These are phyloP conservation scores for Tricholoma saponaceum DNA, from an alignment of 768 basidiomycete genomes.

Conservation along the genomic window DNA sequence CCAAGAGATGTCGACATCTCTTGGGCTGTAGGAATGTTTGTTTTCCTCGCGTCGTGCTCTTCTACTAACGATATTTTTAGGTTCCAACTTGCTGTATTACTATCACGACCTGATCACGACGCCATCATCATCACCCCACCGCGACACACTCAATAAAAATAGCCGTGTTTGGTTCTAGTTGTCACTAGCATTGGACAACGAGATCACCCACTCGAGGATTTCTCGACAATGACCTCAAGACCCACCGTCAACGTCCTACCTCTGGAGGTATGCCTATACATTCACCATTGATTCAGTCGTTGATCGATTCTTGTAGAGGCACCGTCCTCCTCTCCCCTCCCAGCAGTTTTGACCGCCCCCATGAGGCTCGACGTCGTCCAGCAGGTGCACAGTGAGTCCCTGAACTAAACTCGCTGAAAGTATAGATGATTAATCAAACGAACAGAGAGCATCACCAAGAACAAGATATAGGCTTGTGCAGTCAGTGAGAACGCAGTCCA, in stretches of 20 bases:
- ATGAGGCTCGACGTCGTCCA: slow-evolving; percentile 98
- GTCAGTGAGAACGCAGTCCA: slow-evolving; percentile 98
- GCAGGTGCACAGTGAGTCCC: slow-evolving; percentile 93
- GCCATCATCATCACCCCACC: too few species aligned
- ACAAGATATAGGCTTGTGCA: slow-evolving; percentile 94
- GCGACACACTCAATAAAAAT: too few species aligned
- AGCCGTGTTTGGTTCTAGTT: too few species aligned
- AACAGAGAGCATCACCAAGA: slow-evolving; percentile 95
- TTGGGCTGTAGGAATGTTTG: too few species aligned
- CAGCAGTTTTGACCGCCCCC: slow-evolving; percentile 95
- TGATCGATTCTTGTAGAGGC: slow-evolving; percentile 50
- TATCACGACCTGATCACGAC: too few species aligned
- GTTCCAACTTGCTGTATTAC: too few species aligned
- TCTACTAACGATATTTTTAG: too few species aligned
- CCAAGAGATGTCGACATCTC: too few species aligned
- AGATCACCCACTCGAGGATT: too few species aligned
- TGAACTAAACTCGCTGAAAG: background rate
- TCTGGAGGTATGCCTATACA: slow-evolving; percentile 58
- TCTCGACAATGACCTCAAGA: slow-evolving; percentile 89
- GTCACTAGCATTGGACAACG: too few species aligned
- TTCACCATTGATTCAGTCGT: background rate
- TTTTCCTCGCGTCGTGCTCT: too few species aligned
- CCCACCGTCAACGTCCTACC: slow-evolving; percentile 82
- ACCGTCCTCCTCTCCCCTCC: slow-evolving; percentile 85
- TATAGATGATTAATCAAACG: slow-evolving; percentile 8